These are phyloP conservation scores for Cordyceps pruinosa DNA, from an alignment of 2,329 filamentous ascomycete species.

Conservation along the genomic window DNA sequence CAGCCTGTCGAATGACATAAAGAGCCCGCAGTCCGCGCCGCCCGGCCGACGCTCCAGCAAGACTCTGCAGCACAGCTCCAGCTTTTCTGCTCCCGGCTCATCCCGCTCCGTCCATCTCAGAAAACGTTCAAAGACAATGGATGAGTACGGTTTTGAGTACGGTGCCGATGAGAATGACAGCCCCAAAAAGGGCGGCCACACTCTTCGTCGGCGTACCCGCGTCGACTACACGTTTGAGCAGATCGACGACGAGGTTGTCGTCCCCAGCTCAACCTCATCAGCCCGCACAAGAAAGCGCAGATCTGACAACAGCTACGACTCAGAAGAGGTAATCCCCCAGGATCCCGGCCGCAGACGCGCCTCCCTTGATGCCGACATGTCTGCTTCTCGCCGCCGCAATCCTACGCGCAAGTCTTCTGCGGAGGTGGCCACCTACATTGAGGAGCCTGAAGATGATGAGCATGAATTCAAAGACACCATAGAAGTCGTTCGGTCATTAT, in stretches of 20 bases:
- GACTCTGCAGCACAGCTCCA: slow-evolving; percentile 29
- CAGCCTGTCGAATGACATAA: slow-evolving; percentile 25
- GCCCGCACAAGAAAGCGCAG: slow-evolving; percentile 31
- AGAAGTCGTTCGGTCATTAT: slow-evolving; percentile 5
- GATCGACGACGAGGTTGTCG: slow-evolving; percentile 40
- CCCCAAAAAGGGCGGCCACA: slow-evolving; percentile 52
- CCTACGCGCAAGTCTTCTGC: slow-evolving; percentile 31
- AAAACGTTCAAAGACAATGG: slow-evolving; percentile 39
- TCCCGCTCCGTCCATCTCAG: slow-evolving; percentile 27
- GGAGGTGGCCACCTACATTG: slow-evolving; percentile 26
- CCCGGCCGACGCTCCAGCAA: slow-evolving; percentile 28
- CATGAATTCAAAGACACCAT: slow-evolving; percentile 8
- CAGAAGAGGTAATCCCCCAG: slow-evolving; percentile 25
- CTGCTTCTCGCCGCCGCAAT: slow-evolving; percentile 33
- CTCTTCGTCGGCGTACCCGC: slow-evolving; percentile 48
- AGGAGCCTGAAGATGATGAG: slow-evolving; percentile 26
- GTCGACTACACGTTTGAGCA: slow-evolving; percentile 52
- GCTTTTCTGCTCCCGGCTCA: slow-evolving; percentile 29
- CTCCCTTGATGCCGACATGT: slow-evolving; percentile 29
- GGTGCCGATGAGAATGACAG: slow-evolving; percentile 42
- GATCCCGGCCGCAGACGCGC: slow-evolving; percentile 31
- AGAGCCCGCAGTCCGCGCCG: slow-evolving; percentile 25
- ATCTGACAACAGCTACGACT: slow-evolving; percentile 28
- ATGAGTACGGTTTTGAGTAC: slow-evolving; percentile 24
- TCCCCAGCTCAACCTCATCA: slow-evolving; percentile 28